Evolutionary conservation across 2,329 filamentous ascomycete species (phyloP).

Genomic region (Helicocarpus griseus): DNA sequence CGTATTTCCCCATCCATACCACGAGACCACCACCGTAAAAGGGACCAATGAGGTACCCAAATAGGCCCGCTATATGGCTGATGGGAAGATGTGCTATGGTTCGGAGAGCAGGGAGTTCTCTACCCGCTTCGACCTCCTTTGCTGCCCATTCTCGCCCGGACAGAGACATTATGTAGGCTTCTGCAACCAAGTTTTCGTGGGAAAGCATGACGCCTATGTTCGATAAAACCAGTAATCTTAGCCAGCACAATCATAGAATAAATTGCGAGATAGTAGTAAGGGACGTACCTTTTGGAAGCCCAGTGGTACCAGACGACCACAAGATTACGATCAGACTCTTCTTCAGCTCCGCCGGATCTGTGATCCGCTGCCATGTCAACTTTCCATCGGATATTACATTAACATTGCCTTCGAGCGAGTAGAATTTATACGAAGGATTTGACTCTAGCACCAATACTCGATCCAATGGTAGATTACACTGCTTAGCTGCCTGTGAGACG

Average conservation of each 20-base stretch:
- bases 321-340: conserved; percentile 1
- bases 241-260: no score
- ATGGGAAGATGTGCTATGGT: background rate
- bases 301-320: conserved; percentile 2
- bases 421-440: background rate
- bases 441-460: conserved; percentile 2
- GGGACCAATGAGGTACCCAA: background rate
- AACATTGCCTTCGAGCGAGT: conserved; percentile 1
- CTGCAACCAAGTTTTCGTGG: conserved; percentile 1
- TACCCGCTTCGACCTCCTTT: background rate
- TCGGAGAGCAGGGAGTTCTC: background rate
- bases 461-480: background rate
- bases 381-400: background rate
- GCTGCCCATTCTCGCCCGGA: background rate
- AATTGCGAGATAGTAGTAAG: background rate
- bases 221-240: background rate
- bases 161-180: background rate
- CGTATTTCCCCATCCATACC: conserved; percentile 3
- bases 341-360: background rate
- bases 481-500: background rate
- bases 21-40: background rate
- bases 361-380: conserved; percentile 2
- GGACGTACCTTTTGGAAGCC: background rate
- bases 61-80: conserved; percentile 2
- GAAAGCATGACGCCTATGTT: conserved; percentile 2